Percentiles rank a stretch among this genome's conserved stretches.
Evolutionary conservation across 202 grass and related monocot genomes (phyloP).

Genomic region (Dendrocalamus latiflorus): DNA sequence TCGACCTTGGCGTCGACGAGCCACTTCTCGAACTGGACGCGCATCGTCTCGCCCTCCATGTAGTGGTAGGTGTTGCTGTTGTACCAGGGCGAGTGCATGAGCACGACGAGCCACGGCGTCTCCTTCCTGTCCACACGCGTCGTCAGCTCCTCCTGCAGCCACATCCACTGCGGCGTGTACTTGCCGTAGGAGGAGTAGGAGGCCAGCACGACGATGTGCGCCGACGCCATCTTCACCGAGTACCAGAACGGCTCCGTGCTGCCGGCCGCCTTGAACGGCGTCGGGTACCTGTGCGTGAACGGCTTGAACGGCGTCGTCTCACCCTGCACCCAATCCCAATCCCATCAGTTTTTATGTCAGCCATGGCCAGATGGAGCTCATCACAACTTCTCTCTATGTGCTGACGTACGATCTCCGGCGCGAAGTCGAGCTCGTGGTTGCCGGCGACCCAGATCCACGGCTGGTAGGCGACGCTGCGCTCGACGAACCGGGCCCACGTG

Average conservation of each 20-base stretch:
- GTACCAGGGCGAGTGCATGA: too few species aligned
- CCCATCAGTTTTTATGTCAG: not conserved
- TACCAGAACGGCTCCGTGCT: conserved; percentile 77
- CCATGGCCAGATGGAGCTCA: too few species aligned
- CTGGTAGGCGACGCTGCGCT: conserved; percentile 73
- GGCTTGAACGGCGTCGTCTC: too few species aligned
- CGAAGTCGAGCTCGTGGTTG: conserved; percentile 85
- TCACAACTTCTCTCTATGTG: too few species aligned
- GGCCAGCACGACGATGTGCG: conserved; percentile 61
- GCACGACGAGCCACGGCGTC: conserved; percentile 89
- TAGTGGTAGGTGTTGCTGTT: too few species aligned
- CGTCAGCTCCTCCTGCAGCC: conserved; percentile 44
- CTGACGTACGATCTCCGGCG: conserved; percentile 36
- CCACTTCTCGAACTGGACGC: too few species aligned
- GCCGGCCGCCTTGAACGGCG: too few species aligned
- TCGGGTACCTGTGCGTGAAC: too few species aligned
- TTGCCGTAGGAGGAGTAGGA: conserved; percentile 86
- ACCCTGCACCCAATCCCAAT: too few species aligned
- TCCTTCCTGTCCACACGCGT: conserved; percentile 30
- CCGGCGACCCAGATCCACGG: conserved; percentile 83
- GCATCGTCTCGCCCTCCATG: too few species aligned
- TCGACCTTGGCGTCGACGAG: too few species aligned
- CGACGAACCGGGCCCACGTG: conserved; percentile 69
- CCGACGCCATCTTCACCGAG: conserved; percentile 52
- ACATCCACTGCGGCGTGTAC: conserved; percentile 96